Percentiles rank a stretch among this genome's conserved stretches.
These are phyloP conservation scores for Heritiera littoralis DNA, from an alignment of 345 rosid genomes.

Conservation along the genomic window DNA sequence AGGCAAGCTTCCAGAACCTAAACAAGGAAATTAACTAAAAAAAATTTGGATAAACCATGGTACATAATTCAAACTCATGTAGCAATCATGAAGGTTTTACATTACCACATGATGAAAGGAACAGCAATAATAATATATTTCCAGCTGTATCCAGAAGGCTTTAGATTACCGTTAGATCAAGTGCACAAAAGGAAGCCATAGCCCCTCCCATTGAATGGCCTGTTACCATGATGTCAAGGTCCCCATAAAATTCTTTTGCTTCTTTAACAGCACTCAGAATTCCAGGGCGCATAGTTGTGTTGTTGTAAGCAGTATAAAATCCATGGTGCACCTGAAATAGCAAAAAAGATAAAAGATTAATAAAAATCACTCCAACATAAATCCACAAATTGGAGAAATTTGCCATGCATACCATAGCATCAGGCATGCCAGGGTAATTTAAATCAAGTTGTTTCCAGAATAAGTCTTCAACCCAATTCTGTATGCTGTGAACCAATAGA, in stretches of 20 bases:
- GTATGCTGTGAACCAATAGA: slow-evolving; percentile 55
- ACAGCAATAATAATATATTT: slow-evolving; percentile 7
- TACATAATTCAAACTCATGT: neutral
- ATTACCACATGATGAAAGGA: neutral
- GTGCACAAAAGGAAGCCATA: slow-evolving; percentile 88
- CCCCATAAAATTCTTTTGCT: slow-evolving; percentile 64
- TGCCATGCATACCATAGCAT: slow-evolving; percentile 72
- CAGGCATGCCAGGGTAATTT: slow-evolving; percentile 89
- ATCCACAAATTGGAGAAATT: neutral
- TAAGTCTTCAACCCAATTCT: slow-evolving; percentile 90
- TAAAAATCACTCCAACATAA: neutral
- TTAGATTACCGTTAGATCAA: slow-evolving; percentile 68
- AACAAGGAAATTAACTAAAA: neutral
- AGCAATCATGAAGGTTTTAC: neutral
- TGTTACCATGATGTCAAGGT: slow-evolving; percentile 68
- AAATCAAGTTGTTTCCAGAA: slow-evolving; percentile 95
- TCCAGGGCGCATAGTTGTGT: slow-evolving; percentile 83
- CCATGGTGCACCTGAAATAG: slow-evolving; percentile 84
- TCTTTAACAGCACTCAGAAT: slow-evolving; percentile 60
- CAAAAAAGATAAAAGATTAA: neutral
- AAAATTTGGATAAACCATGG: neutral
- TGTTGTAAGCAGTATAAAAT: slow-evolving; percentile 87
- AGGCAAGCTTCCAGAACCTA: slow-evolving; percentile 5
- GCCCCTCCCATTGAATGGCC: slow-evolving; percentile 99
- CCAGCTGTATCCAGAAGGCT: slow-evolving; percentile 10